phyloP scores from a whole-genome alignment of 2,329 filamentous ascomycete genomes.

The Fusarium caatingaense region DNA sequence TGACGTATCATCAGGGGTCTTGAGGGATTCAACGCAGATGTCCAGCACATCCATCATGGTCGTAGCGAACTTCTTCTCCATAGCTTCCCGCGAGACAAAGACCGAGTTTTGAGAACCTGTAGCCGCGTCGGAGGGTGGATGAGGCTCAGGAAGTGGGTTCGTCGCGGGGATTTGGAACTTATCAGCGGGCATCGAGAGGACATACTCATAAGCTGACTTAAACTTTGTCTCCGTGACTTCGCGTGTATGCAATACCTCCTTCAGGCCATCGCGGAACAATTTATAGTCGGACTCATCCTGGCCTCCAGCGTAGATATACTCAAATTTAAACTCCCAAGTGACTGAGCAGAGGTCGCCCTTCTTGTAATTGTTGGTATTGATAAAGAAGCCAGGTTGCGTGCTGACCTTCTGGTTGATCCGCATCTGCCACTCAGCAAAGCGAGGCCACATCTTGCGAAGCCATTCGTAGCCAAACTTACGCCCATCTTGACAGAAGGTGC shows the following conservation, averaged over 20 bases:
- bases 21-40: background rate
- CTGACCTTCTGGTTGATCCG: conserved; percentile 5
- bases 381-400: conserved; percentile 10
- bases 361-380: background rate
- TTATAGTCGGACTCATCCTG: background rate
- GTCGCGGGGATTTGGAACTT: background rate
- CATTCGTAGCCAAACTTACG: background rate
- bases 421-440: conserved; percentile 4
- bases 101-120: conserved; percentile 13
- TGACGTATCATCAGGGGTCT: background rate
- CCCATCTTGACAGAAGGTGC: background rate
- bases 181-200: background rate
- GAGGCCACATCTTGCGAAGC: conserved; percentile 1
- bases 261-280: background rate
- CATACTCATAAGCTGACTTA: background rate
- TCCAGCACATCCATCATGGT: conserved; percentile 14
- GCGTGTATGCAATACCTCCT: background rate
- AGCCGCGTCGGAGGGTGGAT: background rate
- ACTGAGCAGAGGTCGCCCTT: background rate
- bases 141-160: background rate
- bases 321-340: background rate
- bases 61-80: conserved; percentile 1
- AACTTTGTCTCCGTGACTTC: background rate
- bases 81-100: background rate
- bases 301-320: background rate